These are phyloP conservation scores for Saposhnikovia divaricata DNA, from an alignment of 129 eudicot species.

Conservation along the genomic window DNA sequence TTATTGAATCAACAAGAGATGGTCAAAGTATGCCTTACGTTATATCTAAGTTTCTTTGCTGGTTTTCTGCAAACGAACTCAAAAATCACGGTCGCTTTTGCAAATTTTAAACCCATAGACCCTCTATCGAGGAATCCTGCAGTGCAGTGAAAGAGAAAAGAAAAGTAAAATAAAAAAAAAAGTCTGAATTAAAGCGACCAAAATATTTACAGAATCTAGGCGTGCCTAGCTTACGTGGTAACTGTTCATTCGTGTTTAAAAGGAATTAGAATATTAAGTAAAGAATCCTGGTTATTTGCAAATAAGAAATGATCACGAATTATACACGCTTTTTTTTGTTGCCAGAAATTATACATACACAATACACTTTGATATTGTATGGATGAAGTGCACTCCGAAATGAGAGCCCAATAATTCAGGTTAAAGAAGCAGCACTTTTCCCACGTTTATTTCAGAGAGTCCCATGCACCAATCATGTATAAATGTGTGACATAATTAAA, in stretches of 20 bases:
- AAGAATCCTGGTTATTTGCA: neutral
- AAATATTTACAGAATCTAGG: neutral
- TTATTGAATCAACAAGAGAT: neutral
- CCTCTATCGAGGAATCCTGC: neutral
- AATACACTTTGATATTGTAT: too few species aligned
- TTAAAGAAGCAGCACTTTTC: neutral
- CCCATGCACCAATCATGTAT: neutral
- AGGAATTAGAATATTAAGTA: neutral
- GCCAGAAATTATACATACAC: neutral
- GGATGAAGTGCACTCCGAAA: neutral
- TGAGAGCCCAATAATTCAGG: neutral
- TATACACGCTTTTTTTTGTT: too few species aligned
- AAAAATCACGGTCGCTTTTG: neutral
- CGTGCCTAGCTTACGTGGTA: neutral
- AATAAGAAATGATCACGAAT: neutral
- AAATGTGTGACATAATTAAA: neutral
- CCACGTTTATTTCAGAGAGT: neutral
- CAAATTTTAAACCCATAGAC: neutral
- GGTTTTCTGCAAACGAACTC: neutral
- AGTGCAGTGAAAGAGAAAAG: neutral
- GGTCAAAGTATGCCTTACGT: conserved; percentile 2
- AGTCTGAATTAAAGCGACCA: neutral
- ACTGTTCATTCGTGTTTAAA: neutral
- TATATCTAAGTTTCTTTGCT: neutral
- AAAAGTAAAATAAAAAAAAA: neutral